Evolutionary conservation across 495 filamentous ascomycete genomes (phyloP), one percentile per base, ranked within the genome.

Genomic region (Hyaloscypha hepaticicola): DNA sequence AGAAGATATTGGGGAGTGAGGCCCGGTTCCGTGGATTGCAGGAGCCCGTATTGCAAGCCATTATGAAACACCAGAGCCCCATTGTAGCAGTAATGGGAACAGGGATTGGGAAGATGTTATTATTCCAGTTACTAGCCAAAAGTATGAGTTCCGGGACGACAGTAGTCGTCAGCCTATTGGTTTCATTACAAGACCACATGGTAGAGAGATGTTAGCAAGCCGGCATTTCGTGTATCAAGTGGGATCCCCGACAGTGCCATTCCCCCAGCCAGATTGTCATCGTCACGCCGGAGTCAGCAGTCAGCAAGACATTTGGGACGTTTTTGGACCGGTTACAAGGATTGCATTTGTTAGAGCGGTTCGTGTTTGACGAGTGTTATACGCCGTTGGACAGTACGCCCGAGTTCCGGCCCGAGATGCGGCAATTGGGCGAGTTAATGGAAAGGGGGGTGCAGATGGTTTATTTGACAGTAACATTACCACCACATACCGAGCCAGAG

Each of bases 271-370:
- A 55, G 50, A 34, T 63, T 22, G 60, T 63, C 8, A 63, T 55
- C n/a, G 48, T 55, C 60, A 55, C 38, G 8, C 38, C 38, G 19
- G 38, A 45, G 57, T 21, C 57, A 25, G 57, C 57, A 31, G 48
- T 61, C 59, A 61, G 48, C 59, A 61, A 50, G 41, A 25, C 48
- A n/a, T 61, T 50, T 22, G 45, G 28, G n/a, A 52, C 41, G 48
- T 45, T 60, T n/a, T n/a, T n/a, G n/a, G n/a, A n/a, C n/a, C n/a
- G n/a, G n/a, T 60, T 60, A 25, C 12, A 48, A 60, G 38, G 19
- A 8, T 8, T 45, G 38, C 38, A 45, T 45, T 19, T 8, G 19
- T 19, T 8, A 19, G 19, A 45, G 8, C 38, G 38, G 19, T 19
- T 45, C 8, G 19, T 45, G n/a, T n/a, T n/a, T n/a, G n/a, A n/a